Conservation (phyloP, 1,284 basidiomycete species). For the Rhodotorula sp. region DNA sequence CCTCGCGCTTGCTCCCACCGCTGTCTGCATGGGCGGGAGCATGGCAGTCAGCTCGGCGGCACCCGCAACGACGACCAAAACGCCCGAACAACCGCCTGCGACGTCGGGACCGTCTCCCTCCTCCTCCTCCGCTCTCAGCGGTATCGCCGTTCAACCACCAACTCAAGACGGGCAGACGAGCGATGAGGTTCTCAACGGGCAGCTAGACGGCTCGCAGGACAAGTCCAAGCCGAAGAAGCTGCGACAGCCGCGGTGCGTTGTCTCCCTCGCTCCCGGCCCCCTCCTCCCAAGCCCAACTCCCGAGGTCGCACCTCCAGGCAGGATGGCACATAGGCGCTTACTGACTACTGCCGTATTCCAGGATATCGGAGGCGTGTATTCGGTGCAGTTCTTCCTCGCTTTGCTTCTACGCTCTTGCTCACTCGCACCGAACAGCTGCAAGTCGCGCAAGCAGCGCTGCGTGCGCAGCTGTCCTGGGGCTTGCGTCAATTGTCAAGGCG, state of each 20-base stretch:
- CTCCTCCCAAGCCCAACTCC: background rate
- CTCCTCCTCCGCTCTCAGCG: no score
- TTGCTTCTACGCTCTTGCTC: no score
- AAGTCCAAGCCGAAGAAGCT: slow-evolving; percentile 12
- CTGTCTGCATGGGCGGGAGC: background rate
- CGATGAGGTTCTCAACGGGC: background rate
- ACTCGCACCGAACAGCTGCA: slow-evolving; percentile 10
- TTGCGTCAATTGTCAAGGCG: slow-evolving; percentile 17
- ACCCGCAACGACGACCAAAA: background rate
- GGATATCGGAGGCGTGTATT: slow-evolving; percentile 24
- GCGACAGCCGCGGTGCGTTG: slow-evolving; percentile 12
- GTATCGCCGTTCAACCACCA: no score
- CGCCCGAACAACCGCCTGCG: background rate
- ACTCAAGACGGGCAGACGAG: no score
- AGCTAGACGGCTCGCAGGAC: background rate
- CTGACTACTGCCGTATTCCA: background rate
- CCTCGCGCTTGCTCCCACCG: no score
- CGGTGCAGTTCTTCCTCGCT: background rate
- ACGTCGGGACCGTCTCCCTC: no score
- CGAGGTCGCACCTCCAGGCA: background rate
- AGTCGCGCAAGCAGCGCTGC: slow-evolving; percentile 27
- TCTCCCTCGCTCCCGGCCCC: background rate
- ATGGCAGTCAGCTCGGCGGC: background rate
- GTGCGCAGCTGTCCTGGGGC: background rate
- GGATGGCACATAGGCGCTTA: no score